Base-by-base conservation (phyloP, 2,329 filamentous ascomycete genomes). In the Aspergillus novoparasiticus region DNA sequence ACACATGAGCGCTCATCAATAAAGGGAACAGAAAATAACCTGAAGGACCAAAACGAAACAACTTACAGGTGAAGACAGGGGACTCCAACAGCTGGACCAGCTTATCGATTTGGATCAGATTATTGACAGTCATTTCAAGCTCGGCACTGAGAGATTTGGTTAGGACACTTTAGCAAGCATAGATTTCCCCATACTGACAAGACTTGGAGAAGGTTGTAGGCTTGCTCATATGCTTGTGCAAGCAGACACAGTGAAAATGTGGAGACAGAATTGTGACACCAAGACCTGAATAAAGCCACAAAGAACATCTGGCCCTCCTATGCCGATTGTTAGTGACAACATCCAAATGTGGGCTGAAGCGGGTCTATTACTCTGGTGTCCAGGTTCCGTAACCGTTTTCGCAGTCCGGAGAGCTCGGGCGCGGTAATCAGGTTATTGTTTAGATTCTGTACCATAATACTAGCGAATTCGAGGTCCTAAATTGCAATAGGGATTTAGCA, bases 351-450 rank as follows among this genome's bases (percentile, higher is more conserved):
- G 32, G 11, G 30, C 11, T 11, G 34, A 28, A 46, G 19, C 12
- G n/a, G n/a, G 67, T 11, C 10, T 30, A 3, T 64, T 80, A 90
- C 90, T 80, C 89, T 94, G 11, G 90, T 93, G 76, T 99, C 95
- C 1, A 97, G 83, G 71, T 97, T 99, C 39, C 95, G 86, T 57
- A 99, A 82, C 50, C 95, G 85, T 77, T 97, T 97, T 53, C 95
- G 88, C 66, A 99, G 84, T 70, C 98, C 96, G 1, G 92, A 89
- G 34, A 99, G 83, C 78, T 99, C 94, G 0, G 96, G 95, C 0
- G 96, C 95, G 1, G 96, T 99, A 68, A 99, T 97, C 60, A 99
- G 88, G 72, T 99, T 99, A 78, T 99, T 99, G 81, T 99, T 99
- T 58, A 99, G 84, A 72, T 98, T 98, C 77, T 99, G 95, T 34